Percentiles rank a stretch among this genome's conserved stretches.
Evolutionary conservation across 495 filamentous ascomycete genomes (phyloP).

Genomic region (Xylaria telfairii): DNA sequence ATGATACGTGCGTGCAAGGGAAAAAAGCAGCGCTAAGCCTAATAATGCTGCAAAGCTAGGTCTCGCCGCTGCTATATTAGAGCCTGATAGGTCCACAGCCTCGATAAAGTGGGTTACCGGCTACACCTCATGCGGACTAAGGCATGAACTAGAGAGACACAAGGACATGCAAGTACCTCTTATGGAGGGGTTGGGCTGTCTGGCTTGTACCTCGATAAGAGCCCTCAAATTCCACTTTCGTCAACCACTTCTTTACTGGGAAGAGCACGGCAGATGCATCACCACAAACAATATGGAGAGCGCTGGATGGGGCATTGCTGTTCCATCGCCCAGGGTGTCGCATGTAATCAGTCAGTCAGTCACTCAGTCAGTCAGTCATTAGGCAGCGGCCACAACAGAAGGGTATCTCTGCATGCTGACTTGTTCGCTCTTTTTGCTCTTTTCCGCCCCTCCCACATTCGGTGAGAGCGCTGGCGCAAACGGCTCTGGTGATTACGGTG

Average conservation of each 20-base stretch:
- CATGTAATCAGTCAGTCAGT: no score
- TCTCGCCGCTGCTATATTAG: background rate
- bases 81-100: background rate
- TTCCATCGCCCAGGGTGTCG: background rate
- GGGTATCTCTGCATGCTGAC: slow-evolving; percentile 12
- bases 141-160: background rate
- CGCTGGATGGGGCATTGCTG: background rate
- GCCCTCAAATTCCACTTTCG: slow-evolving; percentile 8
- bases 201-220: background rate
- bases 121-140: background rate
- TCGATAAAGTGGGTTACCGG: background rate
- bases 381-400: slow-evolving; percentile 15
- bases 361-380: no score
- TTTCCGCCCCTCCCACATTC: background rate
- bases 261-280: background rate
- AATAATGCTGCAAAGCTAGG: background rate
- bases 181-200: slow-evolving; percentile 12
- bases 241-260: background rate
- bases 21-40: slow-evolving; percentile 5
- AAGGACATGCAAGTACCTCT: no score
- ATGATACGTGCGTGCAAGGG: slow-evolving; percentile 3
- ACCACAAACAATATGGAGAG: background rate
- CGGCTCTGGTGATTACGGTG: background rate
- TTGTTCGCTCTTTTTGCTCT: background rate
- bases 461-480: slow-evolving; percentile 8